Evolutionary conservation across 164 flowering plant species (phyloP), one percentile per base, ranked within the genome.

Genomic region (Stephania yunnanensis): DNA sequence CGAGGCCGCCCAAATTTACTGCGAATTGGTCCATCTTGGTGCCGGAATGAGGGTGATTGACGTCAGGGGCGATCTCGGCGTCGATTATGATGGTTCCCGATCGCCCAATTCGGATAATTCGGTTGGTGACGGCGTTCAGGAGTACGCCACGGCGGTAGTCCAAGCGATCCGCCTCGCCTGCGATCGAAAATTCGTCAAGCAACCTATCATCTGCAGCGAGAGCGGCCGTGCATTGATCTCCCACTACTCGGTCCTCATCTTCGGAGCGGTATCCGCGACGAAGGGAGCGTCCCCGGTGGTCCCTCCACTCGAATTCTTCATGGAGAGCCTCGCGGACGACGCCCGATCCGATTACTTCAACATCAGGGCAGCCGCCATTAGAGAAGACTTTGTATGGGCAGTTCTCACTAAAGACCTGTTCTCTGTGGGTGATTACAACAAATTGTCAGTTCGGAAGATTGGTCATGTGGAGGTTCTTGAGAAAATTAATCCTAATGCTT

Each of bases 191-290:
- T 82, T 85, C 10, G 87, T 96, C 22, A 87, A 86, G 74, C 97
- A 96, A 70, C 99, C 99, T 0, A 82, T 96, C 63, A 82, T 96
- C 19, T 89, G 95, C 84, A 92, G 97, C 71, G 99, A 96, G 80
- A 96, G 99, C 76, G 99, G 99, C 8, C 81, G 99, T 42, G 98
- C 97, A 7, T 86, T 96, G 46, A 98, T 96, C 3, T 96, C 99
- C 48, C 99, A 96, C 69, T 98, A 96, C 72, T 96, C 99, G 0
- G 76, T 96, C 67, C 78, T 96, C 73, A 81, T 94, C 17, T 96
- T 96, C 69, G 98, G 94, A 70, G 99, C 99, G 0, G 81, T 90
- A 4, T 89, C 98, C 8, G 79, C 91, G 0, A 77, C 81, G 42
- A 77, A 69, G 0, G 46, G 80, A 0, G 70, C 73, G 3, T 45